These are phyloP conservation scores for Pezicula rhizophila DNA, from an alignment of 2,329 filamentous ascomycete species.

Conservation along the genomic window DNA sequence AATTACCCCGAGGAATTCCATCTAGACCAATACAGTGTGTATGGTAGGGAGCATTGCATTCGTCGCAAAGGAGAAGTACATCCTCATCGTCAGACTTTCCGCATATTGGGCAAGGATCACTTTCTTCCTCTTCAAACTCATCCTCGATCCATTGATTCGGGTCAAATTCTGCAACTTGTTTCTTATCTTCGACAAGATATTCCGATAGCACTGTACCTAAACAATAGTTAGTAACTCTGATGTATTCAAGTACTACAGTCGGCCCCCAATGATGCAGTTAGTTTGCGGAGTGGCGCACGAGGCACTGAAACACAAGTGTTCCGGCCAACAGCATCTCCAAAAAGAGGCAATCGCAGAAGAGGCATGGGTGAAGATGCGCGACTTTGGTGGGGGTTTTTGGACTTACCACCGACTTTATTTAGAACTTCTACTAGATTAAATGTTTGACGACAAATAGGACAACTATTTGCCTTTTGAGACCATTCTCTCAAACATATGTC, in stretches of 20 bases:
- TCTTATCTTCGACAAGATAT: slow-evolving; percentile 70
- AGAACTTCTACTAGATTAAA: slow-evolving; percentile 89
- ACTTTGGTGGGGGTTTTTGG: not conserved
- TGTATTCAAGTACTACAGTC: not conserved
- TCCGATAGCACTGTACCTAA: slow-evolving; percentile 49
- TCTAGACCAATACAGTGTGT: slow-evolving; percentile 86
- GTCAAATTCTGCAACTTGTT: slow-evolving; percentile 86
- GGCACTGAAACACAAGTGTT: too few species aligned
- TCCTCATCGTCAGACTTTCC: slow-evolving; percentile 75
- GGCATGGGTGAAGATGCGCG: slow-evolving; percentile 7
- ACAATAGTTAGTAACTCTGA: slow-evolving; percentile 16
- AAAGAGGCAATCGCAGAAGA: slow-evolving; percentile 1
- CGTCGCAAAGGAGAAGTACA: slow-evolving; percentile 81
- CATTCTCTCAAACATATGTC: slow-evolving; percentile 88
- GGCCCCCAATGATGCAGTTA: too few species aligned
- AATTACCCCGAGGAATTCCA: slow-evolving; percentile 67
- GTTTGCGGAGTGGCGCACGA: too few species aligned
- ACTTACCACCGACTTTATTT: slow-evolving; percentile 71
- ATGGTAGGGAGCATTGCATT: slow-evolving; percentile 84
- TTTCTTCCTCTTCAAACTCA: slow-evolving; percentile 65
- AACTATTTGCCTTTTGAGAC: slow-evolving; percentile 96
- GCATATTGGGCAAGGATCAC: slow-evolving; percentile 78
- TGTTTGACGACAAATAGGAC: slow-evolving; percentile 86
- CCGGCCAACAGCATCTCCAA: too few species aligned
- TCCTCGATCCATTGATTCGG: slow-evolving; percentile 68